Base-by-base conservation (phyloP, 1,284 basidiomycete genomes). In the Cutaneotrichosporon sp. region DNA sequence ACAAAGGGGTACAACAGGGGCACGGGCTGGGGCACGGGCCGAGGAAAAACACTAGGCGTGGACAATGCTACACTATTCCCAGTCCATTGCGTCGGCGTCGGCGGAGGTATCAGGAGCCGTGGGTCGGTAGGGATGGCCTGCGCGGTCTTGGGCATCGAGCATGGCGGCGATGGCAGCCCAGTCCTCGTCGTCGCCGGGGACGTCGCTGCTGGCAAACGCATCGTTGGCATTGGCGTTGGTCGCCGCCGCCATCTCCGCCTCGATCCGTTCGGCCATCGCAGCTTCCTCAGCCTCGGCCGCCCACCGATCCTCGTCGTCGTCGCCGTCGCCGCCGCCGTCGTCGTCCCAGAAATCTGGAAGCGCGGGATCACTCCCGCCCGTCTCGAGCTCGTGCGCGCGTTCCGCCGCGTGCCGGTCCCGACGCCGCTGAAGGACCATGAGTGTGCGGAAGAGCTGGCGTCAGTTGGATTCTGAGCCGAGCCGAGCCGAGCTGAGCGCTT, bases 291-390 rank as follows among this genome's bases (percentile, higher is more conserved):
- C 59, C 48, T 53, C 41, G 18, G 52, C 49, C 3, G 62, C 56
- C 10, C 55, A 54, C 35, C 61, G 67, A 2, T 62, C 68, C 40
- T 62, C 56, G 52, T 71, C 69, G 5, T 55, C 54, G 22, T 62
- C 69, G 2, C 56, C 51, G 12, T 65, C 23, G 1, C 44, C 26
- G 14, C 60, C 55, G 15, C 57, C 52, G 39, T 66, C 64, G 33
- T 67, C 66, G 38, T 67, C 67, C 69, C 68, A 70, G 52, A 70
- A 68, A 3, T 71, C 69, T 15, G 67, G 67, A 4, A 63, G 46
- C 21, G 57, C 39, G 5, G 66, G 66, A 45, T 69, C 67, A 4
- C 60, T 66, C 18, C 69, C 70, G 13, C 68, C 67, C 4, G 61
- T 67, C 41, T 67, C 69, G 4, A 41, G 9, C 42, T 73, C 70